phyloP scores from a whole-genome alignment of 495 filamentous ascomycete species.

The Xylaria curta region DNA sequence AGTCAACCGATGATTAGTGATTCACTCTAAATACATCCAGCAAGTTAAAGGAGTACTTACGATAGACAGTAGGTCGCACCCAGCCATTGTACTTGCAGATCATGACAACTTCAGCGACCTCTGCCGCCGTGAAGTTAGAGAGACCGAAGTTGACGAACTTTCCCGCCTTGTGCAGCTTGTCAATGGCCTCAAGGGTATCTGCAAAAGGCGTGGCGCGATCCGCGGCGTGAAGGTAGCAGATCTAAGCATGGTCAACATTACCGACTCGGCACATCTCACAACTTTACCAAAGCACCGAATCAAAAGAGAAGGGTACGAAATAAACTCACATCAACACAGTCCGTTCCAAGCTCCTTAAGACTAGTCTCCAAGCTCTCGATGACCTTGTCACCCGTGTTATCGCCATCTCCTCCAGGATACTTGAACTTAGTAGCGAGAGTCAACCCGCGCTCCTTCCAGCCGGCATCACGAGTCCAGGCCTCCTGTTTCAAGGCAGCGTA shows the following conservation, averaged over 20 bases:
- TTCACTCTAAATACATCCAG: background rate
- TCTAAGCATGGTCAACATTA: conserved; percentile 38
- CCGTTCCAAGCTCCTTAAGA: conserved; percentile 73
- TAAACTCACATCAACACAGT: conserved; percentile 68
- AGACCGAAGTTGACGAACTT: conserved; percentile 86
- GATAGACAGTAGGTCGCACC: conserved; percentile 73
- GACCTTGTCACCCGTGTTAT: conserved; percentile 66
- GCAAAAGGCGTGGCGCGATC: conserved; percentile 80
- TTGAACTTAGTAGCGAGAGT: conserved; percentile 82
- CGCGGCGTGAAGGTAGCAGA: conserved; percentile 87
- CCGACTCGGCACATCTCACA: background rate
- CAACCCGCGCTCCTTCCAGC: conserved; percentile 83
- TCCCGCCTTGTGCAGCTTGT: conserved; percentile 84
- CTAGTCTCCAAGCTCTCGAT: conserved; percentile 66
- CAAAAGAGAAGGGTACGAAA: background rate
- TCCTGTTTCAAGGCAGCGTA: conserved; percentile 82
- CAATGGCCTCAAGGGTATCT: conserved; percentile 76
- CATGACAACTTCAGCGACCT: conserved; percentile 87
- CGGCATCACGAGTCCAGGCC: conserved; percentile 74
- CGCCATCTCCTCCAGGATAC: conserved; percentile 67
- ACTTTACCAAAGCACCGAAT: background rate
- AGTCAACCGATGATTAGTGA: background rate
- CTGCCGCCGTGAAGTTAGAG: conserved; percentile 86
- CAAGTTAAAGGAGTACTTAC: conserved; percentile 38
- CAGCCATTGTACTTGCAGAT: conserved; percentile 80